Percentiles rank a stretch among this genome's conserved stretches.
These are phyloP conservation scores for Ophiostoma triangulosporum DNA, from an alignment of 2,329 filamentous ascomycete species.

Conservation along the genomic window DNA sequence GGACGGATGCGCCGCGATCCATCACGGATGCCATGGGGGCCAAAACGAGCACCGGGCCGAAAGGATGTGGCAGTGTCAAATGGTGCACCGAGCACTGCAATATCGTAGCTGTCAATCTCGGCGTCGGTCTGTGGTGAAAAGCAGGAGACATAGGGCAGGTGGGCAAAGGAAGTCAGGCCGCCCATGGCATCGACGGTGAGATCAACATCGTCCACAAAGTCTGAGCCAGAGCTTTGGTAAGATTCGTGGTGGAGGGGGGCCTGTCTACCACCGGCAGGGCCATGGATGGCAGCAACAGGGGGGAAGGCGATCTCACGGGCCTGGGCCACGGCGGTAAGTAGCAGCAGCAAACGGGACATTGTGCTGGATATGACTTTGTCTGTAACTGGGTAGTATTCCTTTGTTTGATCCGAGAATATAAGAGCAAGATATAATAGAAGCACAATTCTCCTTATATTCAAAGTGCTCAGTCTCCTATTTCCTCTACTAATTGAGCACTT, in stretches of 20 bases:
- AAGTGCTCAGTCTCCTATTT: too few species aligned
- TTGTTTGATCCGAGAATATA: too few species aligned
- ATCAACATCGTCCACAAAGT: conserved; percentile 21
- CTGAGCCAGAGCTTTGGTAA: conserved; percentile 7
- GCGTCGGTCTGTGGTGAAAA: conserved; percentile 27
- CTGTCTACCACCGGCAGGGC: background rate
- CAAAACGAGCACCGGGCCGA: conserved; percentile 19
- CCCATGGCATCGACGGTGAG: conserved; percentile 28
- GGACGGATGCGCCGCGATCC: conserved; percentile 17
- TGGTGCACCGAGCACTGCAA: conserved; percentile 37
- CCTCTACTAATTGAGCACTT: too few species aligned
- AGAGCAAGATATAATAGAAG: too few species aligned
- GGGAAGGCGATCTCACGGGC: conserved; percentile 12
- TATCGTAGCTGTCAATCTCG: conserved; percentile 42
- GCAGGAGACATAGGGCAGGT: conserved; percentile 47
- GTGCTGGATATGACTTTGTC: background rate
- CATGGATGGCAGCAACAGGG: conserved; percentile 8
- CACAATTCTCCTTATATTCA: too few species aligned
- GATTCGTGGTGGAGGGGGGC: background rate
- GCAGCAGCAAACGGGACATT: background rate
- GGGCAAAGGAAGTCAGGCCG: conserved; percentile 52
- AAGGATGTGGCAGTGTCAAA: conserved; percentile 29
- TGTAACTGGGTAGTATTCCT: too few species aligned
- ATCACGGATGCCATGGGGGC: conserved; percentile 17
- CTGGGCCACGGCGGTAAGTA: conserved; percentile 5